Evolutionary conservation across 2,329 filamentous ascomycete genomes (phyloP), one percentile per base, ranked within the genome.

Genomic region (Phaeoacremonium minimum): DNA sequence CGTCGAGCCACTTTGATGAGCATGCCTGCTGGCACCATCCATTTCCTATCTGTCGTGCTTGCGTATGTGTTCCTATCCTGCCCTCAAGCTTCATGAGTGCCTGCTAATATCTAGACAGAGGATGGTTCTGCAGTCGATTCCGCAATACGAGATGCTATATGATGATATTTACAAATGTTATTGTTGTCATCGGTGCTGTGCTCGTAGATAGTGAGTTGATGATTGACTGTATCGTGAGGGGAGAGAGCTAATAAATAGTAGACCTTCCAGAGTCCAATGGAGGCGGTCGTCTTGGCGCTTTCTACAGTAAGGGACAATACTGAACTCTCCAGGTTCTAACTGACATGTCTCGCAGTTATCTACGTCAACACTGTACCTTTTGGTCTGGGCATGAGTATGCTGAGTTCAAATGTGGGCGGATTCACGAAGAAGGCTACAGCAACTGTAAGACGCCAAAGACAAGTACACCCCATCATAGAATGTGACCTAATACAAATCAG

Each of bases 381-480:
- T 17, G 33, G 33, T 17, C n/a, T 35, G 6, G 18, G 33, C 12
- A 35, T 35, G 33, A 35, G 33, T 16, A 26, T 35, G 18, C 13
- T 35, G 5, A 17, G 19, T 19, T 35, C 33, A 4, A 35, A 35
- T n/a, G 4, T 35, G 8, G 33, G 33, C n/a, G 33, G 33, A 9
- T 35, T 35, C 15, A 35, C 33, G 5, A 35, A 35, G 15, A 35
- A 35, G 16, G 33, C 33, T 12, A 35, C 33, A 4, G 33, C 20
- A 5, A 17, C 17, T 8, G 33, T 35, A 35, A 16, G 33, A 26
- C 22, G 22, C 22, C 2, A n/a, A 9, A 9, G 22, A 26, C 22
- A 26, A 26, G 22, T n/a, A n/a, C 9, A n/a, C 2, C 22, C 22
- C 9, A 26, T 9, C 22, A n/a, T n/a, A 26, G n/a, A n/a, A 26